Evolutionary conservation across 1,139 yeast species (phyloP).

Genomic region (Pichia sorboxylosa): DNA sequence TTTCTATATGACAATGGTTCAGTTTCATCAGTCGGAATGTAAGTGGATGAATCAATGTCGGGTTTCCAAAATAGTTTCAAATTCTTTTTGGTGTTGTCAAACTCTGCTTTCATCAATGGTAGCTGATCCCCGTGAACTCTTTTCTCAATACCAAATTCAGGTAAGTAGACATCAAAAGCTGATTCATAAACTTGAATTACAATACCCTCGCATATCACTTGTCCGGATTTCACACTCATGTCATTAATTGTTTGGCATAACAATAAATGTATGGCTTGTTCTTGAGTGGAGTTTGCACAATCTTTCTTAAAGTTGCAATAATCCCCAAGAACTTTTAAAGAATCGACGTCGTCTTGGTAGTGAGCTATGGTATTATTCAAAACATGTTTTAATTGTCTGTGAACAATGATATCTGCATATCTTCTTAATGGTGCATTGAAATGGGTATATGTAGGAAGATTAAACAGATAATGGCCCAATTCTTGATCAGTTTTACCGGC

Average conservation of each 20-base stretch:
- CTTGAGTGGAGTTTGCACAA: conserved; percentile 88
- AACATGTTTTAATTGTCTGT: conserved; percentile 72
- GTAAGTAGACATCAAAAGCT: conserved; percentile 86
- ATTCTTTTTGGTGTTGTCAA: conserved; percentile 54
- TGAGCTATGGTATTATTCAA: conserved; percentile 28
- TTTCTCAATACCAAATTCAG: conserved; percentile 93
- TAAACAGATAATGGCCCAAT: conserved; percentile 68
- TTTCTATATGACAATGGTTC: conserved; percentile 64
- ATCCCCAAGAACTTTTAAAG: conserved; percentile 73
- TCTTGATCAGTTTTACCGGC: conserved; percentile 86
- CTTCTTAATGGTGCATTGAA: conserved; percentile 89
- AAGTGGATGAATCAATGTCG: conserved; percentile 85
- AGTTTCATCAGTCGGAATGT: conserved; percentile 78
- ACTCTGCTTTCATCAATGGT: conserved; percentile 87
- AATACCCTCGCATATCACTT: conserved; percentile 72
- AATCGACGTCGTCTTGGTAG: conserved; percentile 49
- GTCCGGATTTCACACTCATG: conserved; percentile 67
- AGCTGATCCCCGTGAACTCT: conserved; percentile 96
- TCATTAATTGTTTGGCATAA: conserved; percentile 78
- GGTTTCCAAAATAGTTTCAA: conserved; percentile 88
- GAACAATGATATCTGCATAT: conserved; percentile 86
- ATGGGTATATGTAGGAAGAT: conserved; percentile 81
- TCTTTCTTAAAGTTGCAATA: conserved; percentile 93
- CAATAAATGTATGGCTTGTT: conserved; percentile 81
- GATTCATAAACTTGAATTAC: conserved; percentile 92